A percentile compares a stretch with the other conserved stretches of the same genome.
Evolutionary conservation across 2,329 filamentous ascomycete species (phyloP).

Genomic region (Colletotrichum gigasporum): DNA sequence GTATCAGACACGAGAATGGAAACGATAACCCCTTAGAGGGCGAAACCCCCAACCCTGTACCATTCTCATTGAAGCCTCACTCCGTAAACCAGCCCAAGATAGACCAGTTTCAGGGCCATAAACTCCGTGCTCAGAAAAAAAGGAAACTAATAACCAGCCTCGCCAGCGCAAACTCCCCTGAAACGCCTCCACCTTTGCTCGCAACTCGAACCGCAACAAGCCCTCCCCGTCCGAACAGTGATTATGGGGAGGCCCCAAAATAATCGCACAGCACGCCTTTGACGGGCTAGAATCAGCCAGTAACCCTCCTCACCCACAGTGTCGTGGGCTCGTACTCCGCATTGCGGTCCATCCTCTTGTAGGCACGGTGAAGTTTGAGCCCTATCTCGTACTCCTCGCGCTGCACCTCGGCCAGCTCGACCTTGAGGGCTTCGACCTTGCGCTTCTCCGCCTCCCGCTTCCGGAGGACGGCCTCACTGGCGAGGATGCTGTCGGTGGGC

Average conservation of each 20-base stretch:
- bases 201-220: not conserved
- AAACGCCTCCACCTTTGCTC: slow-evolving; percentile 20
- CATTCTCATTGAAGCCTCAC: not conserved
- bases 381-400: slow-evolving; percentile 83
- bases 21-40: not conserved
- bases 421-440: slow-evolving; percentile 72
- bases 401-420: slow-evolving; percentile 77
- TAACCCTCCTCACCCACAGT: slow-evolving; percentile 83
- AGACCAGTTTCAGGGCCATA: not conserved
- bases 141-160: not conserved
- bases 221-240: not conserved
- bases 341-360: slow-evolving; percentile 78
- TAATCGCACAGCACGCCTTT: not conserved
- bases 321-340: slow-evolving; percentile 71
- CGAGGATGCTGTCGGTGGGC: slow-evolving; percentile 74
- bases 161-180: slow-evolving; percentile 17
- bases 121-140: slow-evolving; percentile 13
- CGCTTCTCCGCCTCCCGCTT: slow-evolving; percentile 67
- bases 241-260: not conserved
- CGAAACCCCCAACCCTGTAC: not conserved
- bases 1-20: slow-evolving; percentile 21
- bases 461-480: slow-evolving; percentile 69
- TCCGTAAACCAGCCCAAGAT: not conserved
- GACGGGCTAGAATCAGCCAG: slow-evolving; percentile 53
- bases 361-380: slow-evolving; percentile 76